phyloP scores from a whole-genome alignment of 805 yeast species.

The Scheffersomyces ergatensis region DNA sequence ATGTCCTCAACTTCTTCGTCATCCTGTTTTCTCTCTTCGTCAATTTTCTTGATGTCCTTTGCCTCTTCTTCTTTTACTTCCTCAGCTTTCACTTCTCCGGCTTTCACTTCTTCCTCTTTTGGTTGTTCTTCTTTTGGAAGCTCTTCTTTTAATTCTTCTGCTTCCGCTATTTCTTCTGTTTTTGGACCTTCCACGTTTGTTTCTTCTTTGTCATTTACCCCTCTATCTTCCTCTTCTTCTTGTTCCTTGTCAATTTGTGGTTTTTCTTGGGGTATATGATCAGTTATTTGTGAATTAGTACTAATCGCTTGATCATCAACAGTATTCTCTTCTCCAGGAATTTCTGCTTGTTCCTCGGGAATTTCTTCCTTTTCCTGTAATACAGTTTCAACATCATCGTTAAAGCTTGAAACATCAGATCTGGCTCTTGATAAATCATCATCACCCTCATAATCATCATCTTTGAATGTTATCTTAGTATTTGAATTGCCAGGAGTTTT shows the following conservation, averaged over 20 bases:
- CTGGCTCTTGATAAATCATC: constrained; percentile 11
- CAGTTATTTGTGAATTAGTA: no score
- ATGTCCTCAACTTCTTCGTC: no score
- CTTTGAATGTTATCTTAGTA: constrained; percentile 26
- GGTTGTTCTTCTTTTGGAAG: background rate
- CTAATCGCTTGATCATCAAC: no score
- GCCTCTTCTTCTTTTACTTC: background rate
- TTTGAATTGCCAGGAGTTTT: constrained; percentile 31
- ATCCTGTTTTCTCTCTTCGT: background rate
- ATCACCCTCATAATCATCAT: constrained; percentile 17
- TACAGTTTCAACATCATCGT: constrained; percentile 31
- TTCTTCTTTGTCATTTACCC: no score
- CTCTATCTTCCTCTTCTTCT: no score
- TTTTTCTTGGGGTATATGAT: no score
- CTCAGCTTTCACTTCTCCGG: background rate
- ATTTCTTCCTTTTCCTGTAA: constrained; percentile 21
- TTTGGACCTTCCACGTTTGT: no score
- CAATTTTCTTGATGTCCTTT: background rate
- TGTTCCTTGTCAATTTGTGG: no score
- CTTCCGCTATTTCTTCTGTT: no score
- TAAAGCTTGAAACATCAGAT: constrained; percentile 21
- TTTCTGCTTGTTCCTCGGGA: constrained; percentile 1
- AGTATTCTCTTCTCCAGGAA: background rate
- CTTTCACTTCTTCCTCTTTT: background rate
- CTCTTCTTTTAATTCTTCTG: background rate